Percentiles rank a stretch among this genome's conserved stretches.
Conservation (phyloP, 768 basidiomycete species). For the Termitomyces sp. region DNA sequence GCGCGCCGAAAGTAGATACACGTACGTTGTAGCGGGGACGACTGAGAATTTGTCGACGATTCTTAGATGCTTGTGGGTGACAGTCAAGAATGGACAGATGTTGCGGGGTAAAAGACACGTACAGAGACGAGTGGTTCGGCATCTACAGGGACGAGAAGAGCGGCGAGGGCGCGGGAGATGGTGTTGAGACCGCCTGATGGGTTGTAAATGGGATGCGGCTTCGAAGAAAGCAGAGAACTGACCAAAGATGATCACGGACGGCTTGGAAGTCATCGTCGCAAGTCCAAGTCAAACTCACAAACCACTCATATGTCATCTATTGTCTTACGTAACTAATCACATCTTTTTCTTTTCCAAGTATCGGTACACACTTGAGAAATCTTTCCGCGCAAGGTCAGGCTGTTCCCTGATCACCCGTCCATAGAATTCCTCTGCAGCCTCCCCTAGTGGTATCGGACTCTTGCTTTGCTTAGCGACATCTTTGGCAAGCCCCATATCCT, state of each 20-base stretch:
- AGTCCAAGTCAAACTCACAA: conserved; percentile 12
- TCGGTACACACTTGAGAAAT: conserved; percentile 81
- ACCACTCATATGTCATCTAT: conserved; percentile 17
- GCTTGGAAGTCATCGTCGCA: conserved; percentile 38
- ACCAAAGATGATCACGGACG: conserved; percentile 80
- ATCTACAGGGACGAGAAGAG: conserved; percentile 62
- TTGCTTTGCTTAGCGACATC: conserved; percentile 51
- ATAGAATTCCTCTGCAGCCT: conserved; percentile 66
- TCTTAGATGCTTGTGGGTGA: conserved; percentile 51
- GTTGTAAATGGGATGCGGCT: conserved; percentile 1
- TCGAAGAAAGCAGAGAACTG: conserved; percentile 22
- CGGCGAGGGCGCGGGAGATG: conserved; percentile 69
- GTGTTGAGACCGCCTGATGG: conserved; percentile 76
- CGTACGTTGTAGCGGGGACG: conserved; percentile 70
- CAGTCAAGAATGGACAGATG: conserved; percentile 17
- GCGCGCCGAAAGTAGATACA: conserved; percentile 25
- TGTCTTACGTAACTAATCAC: conserved; percentile 19
- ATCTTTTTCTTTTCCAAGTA: conserved; percentile 42
- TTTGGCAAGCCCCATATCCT: conserved; percentile 86
- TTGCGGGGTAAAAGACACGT: conserved; percentile 25
- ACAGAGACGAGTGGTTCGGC: conserved; percentile 75
- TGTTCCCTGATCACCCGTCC: conserved; percentile 46
- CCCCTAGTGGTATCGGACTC: conserved; percentile 63
- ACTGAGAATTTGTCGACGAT: conserved; percentile 79
- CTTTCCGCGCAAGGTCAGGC: conserved; percentile 64